Percentiles rank a stretch among this genome's conserved stretches.
Evolutionary conservation across 2,329 filamentous ascomycete genomes (phyloP).

Genomic region (Exophiala sp.): DNA sequence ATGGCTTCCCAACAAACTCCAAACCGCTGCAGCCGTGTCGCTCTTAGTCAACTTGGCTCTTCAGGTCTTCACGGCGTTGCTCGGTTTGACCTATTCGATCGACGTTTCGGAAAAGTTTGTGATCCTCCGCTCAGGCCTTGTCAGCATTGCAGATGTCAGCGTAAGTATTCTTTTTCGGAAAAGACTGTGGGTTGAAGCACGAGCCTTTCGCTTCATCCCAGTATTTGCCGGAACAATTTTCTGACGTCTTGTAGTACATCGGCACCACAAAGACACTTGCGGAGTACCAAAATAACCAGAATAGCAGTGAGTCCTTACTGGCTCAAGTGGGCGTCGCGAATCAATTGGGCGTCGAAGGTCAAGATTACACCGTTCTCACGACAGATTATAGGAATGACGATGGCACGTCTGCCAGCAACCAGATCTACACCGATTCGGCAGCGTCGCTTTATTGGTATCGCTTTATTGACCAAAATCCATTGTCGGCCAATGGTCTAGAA

Average conservation of each 20-base stretch:
- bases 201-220: no score
- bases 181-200: no score
- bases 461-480: constrained; percentile 19
- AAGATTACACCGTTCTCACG: constrained; percentile 6
- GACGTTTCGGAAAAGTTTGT: constrained; percentile 17
- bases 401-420: not conserved
- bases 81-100: constrained; percentile 26
- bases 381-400: constrained; percentile 2
- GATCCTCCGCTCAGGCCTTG: constrained; percentile 8
- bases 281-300: constrained; percentile 6
- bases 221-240: no score
- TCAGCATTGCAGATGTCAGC: constrained; percentile 16
- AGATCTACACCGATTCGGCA: constrained; percentile 46
- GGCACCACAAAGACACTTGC: constrained; percentile 9
- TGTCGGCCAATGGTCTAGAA: not conserved
- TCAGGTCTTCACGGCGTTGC: constrained; percentile 20
- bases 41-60: constrained; percentile 17
- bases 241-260: constrained; percentile 3
- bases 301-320: not conserved
- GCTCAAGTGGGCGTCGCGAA: constrained; percentile 11
- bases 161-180: no score
- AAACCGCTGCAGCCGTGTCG: constrained; percentile 17
- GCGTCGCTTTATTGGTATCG: constrained; percentile 16
- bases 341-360: constrained; percentile 13
- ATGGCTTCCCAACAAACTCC: constrained; percentile 16